A percentile compares a stretch with the other conserved stretches of the same genome.
These are phyloP conservation scores for Amanita muscaria DNA, from an alignment of 768 basidiomycete species.

Conservation along the genomic window DNA sequence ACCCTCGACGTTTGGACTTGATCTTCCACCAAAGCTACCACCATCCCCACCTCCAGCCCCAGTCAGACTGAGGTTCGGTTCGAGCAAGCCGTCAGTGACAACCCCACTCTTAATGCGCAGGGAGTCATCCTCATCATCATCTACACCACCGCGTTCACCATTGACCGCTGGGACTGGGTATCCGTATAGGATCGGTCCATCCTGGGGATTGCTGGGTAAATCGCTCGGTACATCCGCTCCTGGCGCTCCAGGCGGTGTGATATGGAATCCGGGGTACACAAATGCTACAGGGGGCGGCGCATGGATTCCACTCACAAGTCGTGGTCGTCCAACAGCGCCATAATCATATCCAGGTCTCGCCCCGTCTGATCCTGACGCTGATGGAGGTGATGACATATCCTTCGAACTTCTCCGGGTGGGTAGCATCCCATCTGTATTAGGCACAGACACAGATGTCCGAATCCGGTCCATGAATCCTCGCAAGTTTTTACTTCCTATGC, in stretches of 20 bases:
- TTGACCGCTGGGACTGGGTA: no score
- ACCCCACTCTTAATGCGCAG: no score
- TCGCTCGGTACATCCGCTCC: no score
- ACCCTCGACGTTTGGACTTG: conserved; percentile 14
- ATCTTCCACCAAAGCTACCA: background rate
- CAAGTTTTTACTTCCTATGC: background rate
- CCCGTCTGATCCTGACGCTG: background rate
- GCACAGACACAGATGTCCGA: background rate
- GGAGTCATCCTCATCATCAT: background rate
- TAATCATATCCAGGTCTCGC: conserved; percentile 3
- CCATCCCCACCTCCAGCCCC: no score
- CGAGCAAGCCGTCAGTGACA: no score
- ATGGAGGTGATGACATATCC: background rate
- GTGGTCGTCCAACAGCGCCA: conserved; percentile 1
- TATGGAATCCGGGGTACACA: no score
- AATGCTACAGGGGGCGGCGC: background rate
- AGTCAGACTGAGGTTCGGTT: background rate
- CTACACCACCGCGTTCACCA: background rate
- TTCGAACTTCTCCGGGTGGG: background rate
- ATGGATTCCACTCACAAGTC: background rate
- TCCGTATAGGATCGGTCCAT: no score
- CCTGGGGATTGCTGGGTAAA: no score
- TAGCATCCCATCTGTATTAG: no score
- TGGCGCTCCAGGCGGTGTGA: no score
- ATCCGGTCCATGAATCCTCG: background rate